Percentiles rank a stretch among this genome's conserved stretches.
Evolutionary conservation across 176 grass and related monocot species (phyloP).

Genomic region (Carex kokanica): DNA sequence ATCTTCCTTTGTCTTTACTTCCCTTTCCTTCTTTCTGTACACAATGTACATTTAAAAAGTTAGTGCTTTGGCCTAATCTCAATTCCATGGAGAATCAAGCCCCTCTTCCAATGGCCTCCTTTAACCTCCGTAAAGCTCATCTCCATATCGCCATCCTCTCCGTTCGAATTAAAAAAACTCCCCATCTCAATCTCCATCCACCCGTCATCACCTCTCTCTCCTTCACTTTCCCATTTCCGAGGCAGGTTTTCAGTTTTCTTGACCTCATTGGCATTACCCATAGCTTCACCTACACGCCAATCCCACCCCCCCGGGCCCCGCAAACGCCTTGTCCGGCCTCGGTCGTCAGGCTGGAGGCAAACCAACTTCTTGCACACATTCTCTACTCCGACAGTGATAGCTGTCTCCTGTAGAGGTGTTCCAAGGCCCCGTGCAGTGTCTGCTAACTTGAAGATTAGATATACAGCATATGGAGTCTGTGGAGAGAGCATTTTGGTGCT

Average conservation of each 20-base stretch:
- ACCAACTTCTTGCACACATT: not conserved
- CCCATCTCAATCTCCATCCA: slow-evolving; percentile 50
- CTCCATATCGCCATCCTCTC: slow-evolving; percentile 28
- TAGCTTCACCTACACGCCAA: not conserved
- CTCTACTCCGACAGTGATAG: slow-evolving; percentile 27
- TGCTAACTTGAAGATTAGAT: slow-evolving; percentile 37
- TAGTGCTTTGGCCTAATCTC: slow-evolving; percentile 40
- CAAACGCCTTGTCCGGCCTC: not conserved
- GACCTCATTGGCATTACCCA: not conserved
- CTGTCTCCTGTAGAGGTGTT: slow-evolving; percentile 24
- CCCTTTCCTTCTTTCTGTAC: not conserved
- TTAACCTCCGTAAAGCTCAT: slow-evolving; percentile 45
- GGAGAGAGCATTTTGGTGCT: slow-evolving; percentile 25
- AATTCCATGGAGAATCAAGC: slow-evolving; percentile 44
- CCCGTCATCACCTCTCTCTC: slow-evolving; percentile 13
- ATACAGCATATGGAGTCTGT: slow-evolving; percentile 25
- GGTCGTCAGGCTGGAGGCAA: slow-evolving; percentile 22
- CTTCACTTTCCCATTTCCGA: not conserved
- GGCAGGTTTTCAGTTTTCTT: not conserved
- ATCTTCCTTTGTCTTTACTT: not conserved
- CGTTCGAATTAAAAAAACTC: slow-evolving; percentile 22
- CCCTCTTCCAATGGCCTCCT: slow-evolving; percentile 36
- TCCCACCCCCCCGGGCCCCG: not conserved
- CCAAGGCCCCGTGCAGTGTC: slow-evolving; percentile 18
- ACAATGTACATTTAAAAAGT: slow-evolving; percentile 11